Evolutionary conservation across 768 basidiomycete species (phyloP).

Genomic region (Cystobasidium onofrii): DNA sequence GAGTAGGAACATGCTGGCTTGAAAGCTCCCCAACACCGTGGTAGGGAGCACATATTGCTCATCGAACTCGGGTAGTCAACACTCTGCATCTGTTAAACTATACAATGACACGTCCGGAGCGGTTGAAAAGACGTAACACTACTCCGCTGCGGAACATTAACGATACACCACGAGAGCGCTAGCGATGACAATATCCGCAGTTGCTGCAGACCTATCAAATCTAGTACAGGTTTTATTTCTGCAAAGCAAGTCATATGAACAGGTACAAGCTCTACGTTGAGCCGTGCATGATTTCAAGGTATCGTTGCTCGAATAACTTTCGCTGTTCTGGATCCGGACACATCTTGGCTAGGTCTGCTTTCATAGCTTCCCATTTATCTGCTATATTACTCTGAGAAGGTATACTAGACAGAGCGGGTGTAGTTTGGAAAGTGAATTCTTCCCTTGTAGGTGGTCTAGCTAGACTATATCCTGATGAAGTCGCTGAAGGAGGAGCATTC

Average conservation of each 20-base stretch:
- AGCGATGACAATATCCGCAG: too few species aligned
- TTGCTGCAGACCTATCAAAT: too few species aligned
- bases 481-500: background rate
- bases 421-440: background rate
- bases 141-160: too few species aligned
- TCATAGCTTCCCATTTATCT: conserved; percentile 4
- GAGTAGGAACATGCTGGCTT: background rate
- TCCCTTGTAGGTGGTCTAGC: background rate
- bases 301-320: background rate
- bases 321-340: background rate
- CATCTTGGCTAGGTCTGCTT: background rate
- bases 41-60: background rate
- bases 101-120: too few species aligned
- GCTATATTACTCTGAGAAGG: background rate
- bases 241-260: too few species aligned
- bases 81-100: too few species aligned
- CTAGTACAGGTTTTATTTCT: too few species aligned
- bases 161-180: too few species aligned
- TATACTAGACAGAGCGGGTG: background rate
- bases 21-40: too few species aligned
- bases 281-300: background rate
- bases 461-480: background rate
- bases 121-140: too few species aligned
- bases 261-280: background rate
- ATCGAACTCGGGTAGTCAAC: too few species aligned